Percentiles rank a stretch among this genome's conserved stretches.
phyloP scores from a whole-genome alignment of 306 rosid genomes.

The Elaeagnus macrophylla region DNA sequence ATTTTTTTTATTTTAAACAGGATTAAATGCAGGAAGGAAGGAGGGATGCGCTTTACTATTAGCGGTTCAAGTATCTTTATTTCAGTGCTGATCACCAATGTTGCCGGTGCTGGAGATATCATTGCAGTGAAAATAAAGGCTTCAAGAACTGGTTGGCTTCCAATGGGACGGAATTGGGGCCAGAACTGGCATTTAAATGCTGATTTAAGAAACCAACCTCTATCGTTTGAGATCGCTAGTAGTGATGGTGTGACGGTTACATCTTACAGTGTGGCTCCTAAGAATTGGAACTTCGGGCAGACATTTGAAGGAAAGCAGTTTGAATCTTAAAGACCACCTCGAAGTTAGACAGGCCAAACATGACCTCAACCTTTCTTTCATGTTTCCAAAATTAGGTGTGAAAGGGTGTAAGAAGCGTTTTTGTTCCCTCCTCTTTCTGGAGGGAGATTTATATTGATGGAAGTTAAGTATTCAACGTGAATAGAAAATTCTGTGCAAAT shows the following conservation, averaged over 20 bases:
- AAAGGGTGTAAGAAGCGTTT: too few species aligned
- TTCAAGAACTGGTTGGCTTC: conserved; percentile 92
- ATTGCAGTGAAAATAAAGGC: conserved; percentile 69
- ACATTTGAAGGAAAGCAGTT: conserved; percentile 92
- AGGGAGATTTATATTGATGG: too few species aligned
- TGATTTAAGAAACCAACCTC: conserved; percentile 72
- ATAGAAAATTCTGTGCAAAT: too few species aligned
- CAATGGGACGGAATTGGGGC: conserved; percentile 97
- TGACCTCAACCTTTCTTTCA: conserved; percentile 6
- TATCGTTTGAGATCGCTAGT: conserved; percentile 68
- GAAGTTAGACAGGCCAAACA: conserved; percentile 11
- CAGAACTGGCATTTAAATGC: conserved; percentile 92
- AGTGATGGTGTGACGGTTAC: conserved; percentile 64
- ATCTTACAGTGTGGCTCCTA: conserved; percentile 73
- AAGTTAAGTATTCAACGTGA: too few species aligned
- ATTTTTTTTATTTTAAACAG: conserved; percentile 30
- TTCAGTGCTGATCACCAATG: conserved; percentile 76
- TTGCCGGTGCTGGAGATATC: conserved; percentile 78
- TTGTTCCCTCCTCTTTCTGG: too few species aligned
- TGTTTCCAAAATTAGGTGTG: background rate
- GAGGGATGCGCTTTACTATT: conserved; percentile 62
- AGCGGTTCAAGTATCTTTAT: conserved; percentile 68
- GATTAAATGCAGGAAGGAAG: conserved; percentile 88
- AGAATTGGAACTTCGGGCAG: conserved; percentile 82
- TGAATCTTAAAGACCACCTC: conserved; percentile 30